A percentile compares a stretch with the other conserved stretches of the same genome.
Conservation (phyloP, 768 basidiomycete genomes). For the Pulveroboletus sp. region DNA sequence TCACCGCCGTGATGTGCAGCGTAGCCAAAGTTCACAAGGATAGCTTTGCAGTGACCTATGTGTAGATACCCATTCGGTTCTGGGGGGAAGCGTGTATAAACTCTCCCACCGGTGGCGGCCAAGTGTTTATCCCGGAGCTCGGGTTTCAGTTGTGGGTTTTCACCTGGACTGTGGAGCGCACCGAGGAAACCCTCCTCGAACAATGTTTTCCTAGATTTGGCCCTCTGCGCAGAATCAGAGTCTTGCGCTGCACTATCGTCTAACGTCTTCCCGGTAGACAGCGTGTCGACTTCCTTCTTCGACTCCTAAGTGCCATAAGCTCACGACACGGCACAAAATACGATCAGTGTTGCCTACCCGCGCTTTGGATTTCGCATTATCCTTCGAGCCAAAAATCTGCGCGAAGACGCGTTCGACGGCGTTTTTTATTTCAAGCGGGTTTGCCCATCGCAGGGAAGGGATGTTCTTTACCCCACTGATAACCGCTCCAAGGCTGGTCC, state of each 20-base stretch:
- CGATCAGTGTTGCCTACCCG: conserved; percentile 43
- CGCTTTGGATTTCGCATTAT: conserved; percentile 55
- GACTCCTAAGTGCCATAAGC: conserved; percentile 36
- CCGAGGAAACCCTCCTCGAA: conserved; percentile 96
- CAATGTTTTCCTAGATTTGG: conserved; percentile 51
- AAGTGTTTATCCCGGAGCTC: conserved; percentile 79
- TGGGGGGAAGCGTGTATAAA: conserved; percentile 96
- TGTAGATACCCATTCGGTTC: conserved; percentile 98
- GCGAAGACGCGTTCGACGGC: conserved; percentile 66
- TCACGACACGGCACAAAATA: neutral
- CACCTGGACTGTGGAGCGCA: conserved; percentile 87
- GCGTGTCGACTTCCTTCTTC: conserved; percentile 39
- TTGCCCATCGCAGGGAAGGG: conserved; percentile 75
- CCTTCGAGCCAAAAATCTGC: conserved; percentile 69
- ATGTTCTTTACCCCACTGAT: conserved; percentile 59
- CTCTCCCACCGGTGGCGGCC: conserved; percentile 70
- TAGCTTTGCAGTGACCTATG: conserved; percentile 96
- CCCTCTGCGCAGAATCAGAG: conserved; percentile 33
- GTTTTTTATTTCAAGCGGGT: conserved; percentile 78
- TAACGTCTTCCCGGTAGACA: conserved; percentile 1
- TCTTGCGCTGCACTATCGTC: conserved; percentile 26
- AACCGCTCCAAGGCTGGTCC: conserved; percentile 67
- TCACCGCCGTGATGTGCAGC: conserved; percentile 91
- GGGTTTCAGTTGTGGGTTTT: conserved; percentile 80
- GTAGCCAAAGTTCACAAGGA: conserved; percentile 98